Percentiles rank a stretch among this genome's conserved stretches.
Evolutionary conservation across 164 flowering plant species (phyloP).

Genomic region (Akebia trifoliata): DNA sequence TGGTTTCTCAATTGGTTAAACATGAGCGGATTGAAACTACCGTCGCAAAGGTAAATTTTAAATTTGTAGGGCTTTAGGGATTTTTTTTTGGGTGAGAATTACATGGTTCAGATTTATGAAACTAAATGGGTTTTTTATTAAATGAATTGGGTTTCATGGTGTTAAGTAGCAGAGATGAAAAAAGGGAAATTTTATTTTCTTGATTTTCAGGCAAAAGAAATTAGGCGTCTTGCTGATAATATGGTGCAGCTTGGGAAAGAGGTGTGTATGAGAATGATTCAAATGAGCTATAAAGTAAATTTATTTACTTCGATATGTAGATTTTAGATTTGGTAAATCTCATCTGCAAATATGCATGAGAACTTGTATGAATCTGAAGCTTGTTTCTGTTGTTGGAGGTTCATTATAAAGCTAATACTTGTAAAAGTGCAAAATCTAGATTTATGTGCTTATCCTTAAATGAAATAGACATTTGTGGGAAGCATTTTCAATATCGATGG

Average conservation of each 20-base stretch:
- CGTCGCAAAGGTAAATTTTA: constrained; percentile 61
- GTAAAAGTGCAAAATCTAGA: too few species aligned
- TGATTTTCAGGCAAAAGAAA: constrained; percentile 66
- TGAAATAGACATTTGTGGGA: too few species aligned
- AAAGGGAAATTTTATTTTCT: not conserved
- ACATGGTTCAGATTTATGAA: not conserved
- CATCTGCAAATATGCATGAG: not conserved
- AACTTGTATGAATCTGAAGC: too few species aligned
- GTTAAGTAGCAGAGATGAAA: not conserved
- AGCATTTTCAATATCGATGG: too few species aligned
- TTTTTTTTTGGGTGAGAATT: not conserved
- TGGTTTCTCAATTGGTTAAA: constrained; percentile 95
- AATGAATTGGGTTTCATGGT: not conserved
- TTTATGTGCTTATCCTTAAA: too few species aligned
- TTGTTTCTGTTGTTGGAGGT: too few species aligned
- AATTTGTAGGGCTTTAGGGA: not conserved
- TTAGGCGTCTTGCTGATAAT: constrained; percentile 82
- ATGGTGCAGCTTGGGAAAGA: constrained; percentile 95
- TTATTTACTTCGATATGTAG: not conserved
- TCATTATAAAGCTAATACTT: too few species aligned
- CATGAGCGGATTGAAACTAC: constrained; percentile 96
- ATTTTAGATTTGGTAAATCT: not conserved
- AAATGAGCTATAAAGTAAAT: not conserved
- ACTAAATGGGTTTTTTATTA: not conserved
- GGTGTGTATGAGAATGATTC: constrained; percentile 31